These are phyloP conservation scores for Podospora anserina DNA, from an alignment of 495 filamentous ascomycete species.

Conservation along the genomic window DNA sequence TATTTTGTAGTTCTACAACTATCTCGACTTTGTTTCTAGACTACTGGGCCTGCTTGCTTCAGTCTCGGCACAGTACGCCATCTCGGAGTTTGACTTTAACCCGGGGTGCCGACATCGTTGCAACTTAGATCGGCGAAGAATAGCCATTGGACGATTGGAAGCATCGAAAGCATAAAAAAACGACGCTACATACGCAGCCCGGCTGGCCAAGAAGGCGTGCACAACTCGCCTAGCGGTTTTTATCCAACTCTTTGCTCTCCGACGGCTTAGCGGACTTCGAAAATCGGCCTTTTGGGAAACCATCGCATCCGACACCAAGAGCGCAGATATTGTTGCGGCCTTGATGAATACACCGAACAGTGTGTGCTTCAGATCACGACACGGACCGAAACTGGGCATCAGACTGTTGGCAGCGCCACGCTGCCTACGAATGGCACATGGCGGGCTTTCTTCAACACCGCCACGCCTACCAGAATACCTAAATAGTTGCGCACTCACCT, in stretches of 20 bases:
- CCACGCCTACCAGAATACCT: neutral
- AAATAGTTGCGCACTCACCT: neutral
- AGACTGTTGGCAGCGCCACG: neutral
- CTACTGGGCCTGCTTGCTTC: neutral
- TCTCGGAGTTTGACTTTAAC: constrained; percentile 6
- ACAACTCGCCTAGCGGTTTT: neutral
- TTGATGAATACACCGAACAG: neutral
- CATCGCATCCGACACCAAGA: neutral
- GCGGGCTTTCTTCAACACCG: neutral
- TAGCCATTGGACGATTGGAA: neutral
- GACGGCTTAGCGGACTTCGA: neutral
- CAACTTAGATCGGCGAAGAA: neutral
- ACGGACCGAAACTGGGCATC: neutral
- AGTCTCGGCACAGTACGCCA: neutral
- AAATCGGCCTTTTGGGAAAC: neutral
- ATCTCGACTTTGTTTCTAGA: neutral
- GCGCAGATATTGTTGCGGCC: neutral
- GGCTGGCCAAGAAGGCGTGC: neutral
- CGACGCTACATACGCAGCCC: neutral
- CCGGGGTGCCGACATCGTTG: constrained; percentile 8
- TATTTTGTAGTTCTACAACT: neutral
- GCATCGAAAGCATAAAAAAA: neutral
- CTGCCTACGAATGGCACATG: neutral
- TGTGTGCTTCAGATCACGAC: neutral
- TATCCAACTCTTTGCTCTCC: neutral